Evolutionary conservation across 345 rosid species (phyloP), one percentile per base, ranked within the genome.

Genomic region (Populus deltoides): DNA sequence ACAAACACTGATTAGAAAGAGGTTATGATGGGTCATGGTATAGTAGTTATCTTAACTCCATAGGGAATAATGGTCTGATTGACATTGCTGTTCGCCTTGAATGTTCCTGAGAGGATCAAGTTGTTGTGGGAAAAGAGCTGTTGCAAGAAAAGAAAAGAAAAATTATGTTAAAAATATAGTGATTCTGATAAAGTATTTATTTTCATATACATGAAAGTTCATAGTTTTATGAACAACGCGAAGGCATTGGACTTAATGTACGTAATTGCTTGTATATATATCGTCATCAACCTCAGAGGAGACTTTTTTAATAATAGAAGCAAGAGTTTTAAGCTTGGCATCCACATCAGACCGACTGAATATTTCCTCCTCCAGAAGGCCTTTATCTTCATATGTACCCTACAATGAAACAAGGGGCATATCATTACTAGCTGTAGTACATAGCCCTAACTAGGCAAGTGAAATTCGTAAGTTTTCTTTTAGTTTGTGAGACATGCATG

Each of bases 211-310:
- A 38, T 38, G 41, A 8, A 38, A 38, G 41, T 38, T 38, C 8
- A 38, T 38, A 38, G 41, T 38, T 38, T 38, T 38, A 38, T 38
- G 41, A 43, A 43, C 47, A 63, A 27, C 2, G 24, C 31, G 18
- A 74, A 49, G 47, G 49, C 24, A 73, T 29, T 20, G 27, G n/a
- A 22, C 4, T 61, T 24, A 11, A 61, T 22, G 11, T n/a, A n/a
- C n/a, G n/a, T 22, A 7, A n/a, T 22, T 8, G 27, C 4, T 22
- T 61, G 13, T 25, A 4, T 27, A 55, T 66, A 31, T 74, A 38
- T 38, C 41, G 2, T 38, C 41, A 7, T 38, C 41, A 51, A 85
- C 91, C 88, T 86, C 88, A 81, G 87, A 86, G 17, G 87, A 83
- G 71, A 88, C 81, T 55, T 79, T 85, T 22, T 84, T 83, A 10